Evolutionary conservation across 1,139 yeast species (phyloP), one percentile per base, ranked within the genome.

Genomic region (Blastobotrys proliferans): DNA sequence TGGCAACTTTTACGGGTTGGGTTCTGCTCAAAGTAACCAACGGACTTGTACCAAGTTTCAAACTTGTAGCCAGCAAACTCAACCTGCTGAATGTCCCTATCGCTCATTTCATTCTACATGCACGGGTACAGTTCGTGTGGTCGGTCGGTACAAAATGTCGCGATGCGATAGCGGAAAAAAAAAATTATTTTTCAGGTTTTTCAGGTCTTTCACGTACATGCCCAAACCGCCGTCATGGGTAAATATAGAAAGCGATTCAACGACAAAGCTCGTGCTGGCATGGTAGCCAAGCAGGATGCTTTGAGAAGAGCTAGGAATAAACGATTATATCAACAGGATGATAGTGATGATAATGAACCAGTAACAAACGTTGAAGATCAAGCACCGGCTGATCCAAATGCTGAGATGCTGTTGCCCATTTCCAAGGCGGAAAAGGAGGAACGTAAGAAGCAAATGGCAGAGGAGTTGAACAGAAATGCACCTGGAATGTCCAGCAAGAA

Each of bases 261-360:
- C 62, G 95, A 83, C 62, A 84, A 83, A 69, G 95, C 94, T 45
- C 77, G 94, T 29, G 60, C 87, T 3, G 95, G 95, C 25, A 83
- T 83, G 77, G 80, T 86, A 57, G 82, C 90, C 30, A 85, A 83
- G 69, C 85, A 83, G 60, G 80, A 83, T 28, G 80, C 81, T 38
- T 68, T 86, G 54, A 81, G 79, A 52, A 67, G 67, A 44, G 83
- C 79, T 28, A 70, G 95, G 44, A 83, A 84, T 56, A 83, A 64
- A 81, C 35, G 26, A 22, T 24, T 38, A 22, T 38, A 33, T 22
- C 35, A 38, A n/a, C 61, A 59, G 19, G 48, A 38, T 25, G 45
- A 41, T 21, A 17, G 36, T 22, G 17, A 34, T 13, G 13, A 8
- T 27, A 27, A 27, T 27, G 26, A 34, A 4, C 26, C 26, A 6